phyloP scores from a whole-genome alignment of 805 yeast species.

The Cephaloascus fragrans region DNA sequence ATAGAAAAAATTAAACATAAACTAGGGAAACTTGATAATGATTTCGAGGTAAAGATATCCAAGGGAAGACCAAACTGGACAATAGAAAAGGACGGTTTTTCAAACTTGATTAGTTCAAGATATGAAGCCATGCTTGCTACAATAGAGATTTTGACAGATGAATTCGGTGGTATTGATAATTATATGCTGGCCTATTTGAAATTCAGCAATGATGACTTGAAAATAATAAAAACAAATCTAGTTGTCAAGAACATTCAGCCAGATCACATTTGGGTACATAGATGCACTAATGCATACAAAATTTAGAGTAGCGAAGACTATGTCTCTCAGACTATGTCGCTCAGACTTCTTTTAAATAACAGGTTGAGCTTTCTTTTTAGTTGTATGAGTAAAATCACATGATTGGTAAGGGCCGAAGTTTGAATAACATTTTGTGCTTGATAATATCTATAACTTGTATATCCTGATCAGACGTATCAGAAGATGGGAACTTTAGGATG shows the following conservation, averaged over 20 bases:
- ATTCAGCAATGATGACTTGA: conserved; percentile 34
- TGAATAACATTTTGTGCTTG: conserved; percentile 48
- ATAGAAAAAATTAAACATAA: conserved; percentile 18
- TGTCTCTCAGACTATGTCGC: no score
- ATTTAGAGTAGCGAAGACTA: not conserved
- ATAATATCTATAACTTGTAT: conserved; percentile 54
- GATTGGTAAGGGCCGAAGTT: conserved; percentile 65
- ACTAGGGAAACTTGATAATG: conserved; percentile 12
- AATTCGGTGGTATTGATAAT: conserved; percentile 43
- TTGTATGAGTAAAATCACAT: no score
- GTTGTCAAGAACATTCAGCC: not conserved
- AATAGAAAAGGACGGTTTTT: conserved; percentile 41
- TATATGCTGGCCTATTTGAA: conserved; percentile 37
- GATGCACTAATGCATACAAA: not conserved
- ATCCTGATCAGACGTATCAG: conserved; percentile 11
- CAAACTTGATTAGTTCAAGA: conserved; percentile 50
- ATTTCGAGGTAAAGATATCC: conserved; percentile 12
- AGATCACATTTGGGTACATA: not conserved
- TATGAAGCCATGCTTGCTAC: conserved; percentile 65
- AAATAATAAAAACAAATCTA: conserved; percentile 19
- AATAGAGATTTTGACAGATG: conserved; percentile 37
- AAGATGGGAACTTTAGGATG: conserved; percentile 35
- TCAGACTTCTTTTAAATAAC: no score
- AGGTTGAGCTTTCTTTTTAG: no score
- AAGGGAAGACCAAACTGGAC: conserved; percentile 32